Percentiles rank a stretch among this genome's conserved stretches.
phyloP scores from a whole-genome alignment of 148 eudicot species.

The Arctostaphylos glauca region DNA sequence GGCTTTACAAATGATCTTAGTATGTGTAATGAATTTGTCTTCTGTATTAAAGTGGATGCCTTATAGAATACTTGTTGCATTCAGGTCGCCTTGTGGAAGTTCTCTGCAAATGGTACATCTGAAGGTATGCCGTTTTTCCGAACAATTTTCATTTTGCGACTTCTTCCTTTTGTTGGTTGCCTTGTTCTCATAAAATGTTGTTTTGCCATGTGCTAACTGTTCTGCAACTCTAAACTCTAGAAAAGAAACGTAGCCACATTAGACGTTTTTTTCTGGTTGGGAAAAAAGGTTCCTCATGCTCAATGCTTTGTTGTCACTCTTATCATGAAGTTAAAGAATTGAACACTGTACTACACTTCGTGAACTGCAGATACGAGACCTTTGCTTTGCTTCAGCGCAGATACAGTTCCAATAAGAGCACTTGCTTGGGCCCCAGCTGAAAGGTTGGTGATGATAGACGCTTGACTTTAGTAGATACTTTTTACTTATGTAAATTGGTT shows the following conservation, averaged over 20 bases:
- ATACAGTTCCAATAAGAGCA: conserved; percentile 82
- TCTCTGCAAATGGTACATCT: conserved; percentile 43
- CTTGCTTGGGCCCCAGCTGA: conserved; percentile 86
- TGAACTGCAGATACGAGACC: conserved; percentile 67
- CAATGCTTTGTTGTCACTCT: conserved; percentile 4
- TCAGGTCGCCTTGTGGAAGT: conserved; percentile 98
- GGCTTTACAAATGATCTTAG: background rate
- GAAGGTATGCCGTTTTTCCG: conserved; percentile 46
- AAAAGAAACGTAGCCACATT: background rate
- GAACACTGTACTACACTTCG: conserved; percentile 17
- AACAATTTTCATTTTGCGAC: background rate
- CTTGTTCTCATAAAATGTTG: background rate
- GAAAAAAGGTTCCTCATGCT: background rate
- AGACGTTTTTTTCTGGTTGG: background rate
- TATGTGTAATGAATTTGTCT: background rate
- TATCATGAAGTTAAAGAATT: conserved; percentile 9
- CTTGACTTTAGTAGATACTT: background rate
- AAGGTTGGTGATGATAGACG: conserved; percentile 47
- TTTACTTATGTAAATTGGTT: background rate
- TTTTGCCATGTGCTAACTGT: background rate
- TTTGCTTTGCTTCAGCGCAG: conserved; percentile 81
- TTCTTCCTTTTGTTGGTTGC: background rate
- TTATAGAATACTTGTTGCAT: conserved; percentile 5
- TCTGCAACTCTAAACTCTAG: background rate
- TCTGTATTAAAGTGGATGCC: background rate